Evolutionary conservation across 345 rosid genomes (phyloP).

Genomic region (Salix koriyanagi): DNA sequence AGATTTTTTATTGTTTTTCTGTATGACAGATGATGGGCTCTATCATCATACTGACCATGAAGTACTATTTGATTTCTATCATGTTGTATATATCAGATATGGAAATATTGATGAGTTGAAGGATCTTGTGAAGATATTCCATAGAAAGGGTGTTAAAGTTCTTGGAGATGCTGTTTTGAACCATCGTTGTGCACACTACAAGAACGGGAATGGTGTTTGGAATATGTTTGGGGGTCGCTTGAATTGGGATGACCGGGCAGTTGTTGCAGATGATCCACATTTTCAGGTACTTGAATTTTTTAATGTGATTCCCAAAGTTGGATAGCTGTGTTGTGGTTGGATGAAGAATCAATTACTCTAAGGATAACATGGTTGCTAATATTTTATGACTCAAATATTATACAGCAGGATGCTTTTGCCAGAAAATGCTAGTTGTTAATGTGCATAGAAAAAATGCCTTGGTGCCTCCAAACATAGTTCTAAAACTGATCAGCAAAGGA

Average conservation of each 20-base stretch:
- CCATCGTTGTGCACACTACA: slow-evolving; percentile 88
- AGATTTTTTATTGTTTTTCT: background rate
- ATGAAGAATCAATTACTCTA: background rate
- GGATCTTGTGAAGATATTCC: slow-evolving; percentile 62
- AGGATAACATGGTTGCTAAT: background rate
- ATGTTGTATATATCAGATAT: slow-evolving; percentile 44
- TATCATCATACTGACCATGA: slow-evolving; percentile 1
- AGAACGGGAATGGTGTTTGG: slow-evolving; percentile 90
- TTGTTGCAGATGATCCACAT: slow-evolving; percentile 96
- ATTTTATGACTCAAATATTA: background rate
- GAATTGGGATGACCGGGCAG: slow-evolving; percentile 91
- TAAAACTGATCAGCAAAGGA: background rate
- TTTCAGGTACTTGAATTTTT: slow-evolving; percentile 58
- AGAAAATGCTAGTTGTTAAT: background rate
- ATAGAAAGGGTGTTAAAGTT: slow-evolving; percentile 67
- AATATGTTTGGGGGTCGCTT: slow-evolving; percentile 88
- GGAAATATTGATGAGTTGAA: slow-evolving; percentile 82
- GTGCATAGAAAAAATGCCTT: background rate
- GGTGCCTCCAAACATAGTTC: background rate
- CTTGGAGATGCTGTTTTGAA: slow-evolving; percentile 93
- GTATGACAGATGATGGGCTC: background rate
- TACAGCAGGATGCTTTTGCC: background rate
- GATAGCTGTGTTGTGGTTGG: background rate
- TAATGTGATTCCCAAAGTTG: background rate
- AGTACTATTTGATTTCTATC: slow-evolving; percentile 9